phyloP scores from a whole-genome alignment of 208 protist genomes.

The Sergeia podlipaevii region DNA sequence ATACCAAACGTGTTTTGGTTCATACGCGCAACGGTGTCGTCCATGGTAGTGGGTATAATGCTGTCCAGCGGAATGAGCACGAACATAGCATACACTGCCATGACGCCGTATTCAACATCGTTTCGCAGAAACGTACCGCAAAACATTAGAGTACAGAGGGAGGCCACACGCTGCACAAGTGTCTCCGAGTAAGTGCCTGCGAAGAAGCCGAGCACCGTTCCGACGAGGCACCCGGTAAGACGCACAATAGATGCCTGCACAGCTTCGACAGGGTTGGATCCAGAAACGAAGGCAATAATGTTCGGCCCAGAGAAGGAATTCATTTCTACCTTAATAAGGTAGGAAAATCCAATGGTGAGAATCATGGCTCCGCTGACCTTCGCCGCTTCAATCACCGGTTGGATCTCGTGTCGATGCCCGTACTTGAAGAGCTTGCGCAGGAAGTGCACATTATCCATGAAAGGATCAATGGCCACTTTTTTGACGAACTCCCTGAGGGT shows the following conservation, averaged over 20 bases:
- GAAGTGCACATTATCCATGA: conserved; percentile 63
- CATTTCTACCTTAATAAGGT: conserved; percentile 60
- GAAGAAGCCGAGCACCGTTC: conserved; percentile 87
- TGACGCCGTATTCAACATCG: conserved; percentile 82
- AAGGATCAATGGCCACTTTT: conserved; percentile 37
- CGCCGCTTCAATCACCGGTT: conserved; percentile 81
- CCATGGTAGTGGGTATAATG: conserved; percentile 43
- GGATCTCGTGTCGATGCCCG: conserved; percentile 62
- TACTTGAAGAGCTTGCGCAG: conserved; percentile 38
- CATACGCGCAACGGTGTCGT: conserved; percentile 76
- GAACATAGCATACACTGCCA: conserved; percentile 86
- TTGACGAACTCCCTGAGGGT: conserved; percentile 33
- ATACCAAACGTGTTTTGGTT: conserved; percentile 90
- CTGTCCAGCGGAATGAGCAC: conserved; percentile 77
- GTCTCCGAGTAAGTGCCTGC: conserved; percentile 72
- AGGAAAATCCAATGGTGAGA: conserved; percentile 74
- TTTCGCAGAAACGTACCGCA: conserved; percentile 71
- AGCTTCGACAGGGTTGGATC: conserved; percentile 82
- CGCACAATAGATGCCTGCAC: conserved; percentile 82
- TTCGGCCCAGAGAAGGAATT: conserved; percentile 71
- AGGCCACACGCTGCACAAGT: conserved; percentile 63
- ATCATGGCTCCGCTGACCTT: conserved; percentile 89
- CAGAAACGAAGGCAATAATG: conserved; percentile 88
- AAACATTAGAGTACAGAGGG: conserved; percentile 81
- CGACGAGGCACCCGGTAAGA: conserved; percentile 81